phyloP scores from a whole-genome alignment of 129 eudicot species.

The Flaveria linearis region DNA sequence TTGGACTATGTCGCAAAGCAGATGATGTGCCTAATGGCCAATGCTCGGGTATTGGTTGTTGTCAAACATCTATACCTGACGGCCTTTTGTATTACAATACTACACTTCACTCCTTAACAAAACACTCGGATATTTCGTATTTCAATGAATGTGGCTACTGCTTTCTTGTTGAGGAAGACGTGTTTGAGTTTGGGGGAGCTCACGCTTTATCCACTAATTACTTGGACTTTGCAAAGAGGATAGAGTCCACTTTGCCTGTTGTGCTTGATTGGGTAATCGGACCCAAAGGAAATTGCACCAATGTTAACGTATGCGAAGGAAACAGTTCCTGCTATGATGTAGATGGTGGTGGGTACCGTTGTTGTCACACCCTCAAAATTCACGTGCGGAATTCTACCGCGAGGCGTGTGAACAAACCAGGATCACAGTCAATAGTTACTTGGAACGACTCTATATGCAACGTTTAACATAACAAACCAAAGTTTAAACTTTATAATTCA shows the following conservation, averaged over 20 bases:
- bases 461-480: too few species aligned
- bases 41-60: constrained; percentile 3
- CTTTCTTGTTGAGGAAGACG: neutral
- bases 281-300: neutral
- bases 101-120: neutral
- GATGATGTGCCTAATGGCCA: neutral
- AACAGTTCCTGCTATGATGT: neutral
- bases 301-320: neutral
- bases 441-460: too few species aligned
- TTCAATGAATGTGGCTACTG: constrained; percentile 13
- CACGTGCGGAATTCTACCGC: too few species aligned
- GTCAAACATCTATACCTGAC: constrained; percentile 10
- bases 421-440: too few species aligned
- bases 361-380: too few species aligned
- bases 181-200: neutral
- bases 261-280: neutral
- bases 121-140: neutral
- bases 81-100: neutral
- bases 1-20: neutral
- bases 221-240: neutral
- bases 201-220: neutral
- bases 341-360: neutral
- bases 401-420: too few species aligned
- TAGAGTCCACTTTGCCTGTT: neutral
- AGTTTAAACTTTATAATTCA: too few species aligned